Conservation (phyloP, 768 basidiomycete species). For the Asterophora parasitica region DNA sequence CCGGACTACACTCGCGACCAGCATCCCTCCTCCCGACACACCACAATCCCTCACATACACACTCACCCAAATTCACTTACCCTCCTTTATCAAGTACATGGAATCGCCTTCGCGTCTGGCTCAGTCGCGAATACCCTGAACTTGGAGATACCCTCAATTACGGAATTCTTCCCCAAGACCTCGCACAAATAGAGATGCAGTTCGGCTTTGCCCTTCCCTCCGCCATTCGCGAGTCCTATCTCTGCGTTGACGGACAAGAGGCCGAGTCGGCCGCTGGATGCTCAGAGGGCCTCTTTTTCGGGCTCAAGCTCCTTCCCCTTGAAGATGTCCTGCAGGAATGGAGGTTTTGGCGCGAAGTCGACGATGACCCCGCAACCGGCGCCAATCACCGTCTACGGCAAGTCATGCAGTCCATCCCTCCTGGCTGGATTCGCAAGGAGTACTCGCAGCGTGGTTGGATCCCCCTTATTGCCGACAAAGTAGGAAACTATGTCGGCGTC, state of each 20-base stretch:
- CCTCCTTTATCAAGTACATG: conserved; percentile 83
- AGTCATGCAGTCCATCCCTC: conserved; percentile 85
- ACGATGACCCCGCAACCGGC: conserved; percentile 82
- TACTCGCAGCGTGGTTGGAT: conserved; percentile 98
- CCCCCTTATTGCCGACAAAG: conserved; percentile 89
- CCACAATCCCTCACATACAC: conserved; percentile 43
- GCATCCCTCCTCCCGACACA: conserved; percentile 66
- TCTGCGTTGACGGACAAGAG: conserved; percentile 89
- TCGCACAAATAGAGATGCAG: conserved; percentile 77
- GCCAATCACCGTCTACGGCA: conserved; percentile 67
- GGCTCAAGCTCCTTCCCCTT: conserved; percentile 86
- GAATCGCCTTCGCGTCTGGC: conserved; percentile 79
- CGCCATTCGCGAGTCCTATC: conserved; percentile 88
- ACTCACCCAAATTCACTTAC: conserved; percentile 44
- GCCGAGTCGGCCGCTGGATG: conserved; percentile 84
- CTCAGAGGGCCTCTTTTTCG: conserved; percentile 90
- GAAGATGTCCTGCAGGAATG: conserved; percentile 95
- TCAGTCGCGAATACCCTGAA: conserved; percentile 85
- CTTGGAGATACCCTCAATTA: conserved; percentile 94
- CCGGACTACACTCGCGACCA: conserved; percentile 42
- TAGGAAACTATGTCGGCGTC: conserved; percentile 94
- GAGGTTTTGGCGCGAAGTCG: conserved; percentile 94
- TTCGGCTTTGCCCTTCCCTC: conserved; percentile 82
- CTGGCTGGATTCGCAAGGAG: conserved; percentile 80
- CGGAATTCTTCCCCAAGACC: conserved; percentile 75